Evolutionary conservation across 1,284 basidiomycete species (phyloP), one percentile per base, ranked within the genome.

Genomic region (Cryptococcus sp.): DNA sequence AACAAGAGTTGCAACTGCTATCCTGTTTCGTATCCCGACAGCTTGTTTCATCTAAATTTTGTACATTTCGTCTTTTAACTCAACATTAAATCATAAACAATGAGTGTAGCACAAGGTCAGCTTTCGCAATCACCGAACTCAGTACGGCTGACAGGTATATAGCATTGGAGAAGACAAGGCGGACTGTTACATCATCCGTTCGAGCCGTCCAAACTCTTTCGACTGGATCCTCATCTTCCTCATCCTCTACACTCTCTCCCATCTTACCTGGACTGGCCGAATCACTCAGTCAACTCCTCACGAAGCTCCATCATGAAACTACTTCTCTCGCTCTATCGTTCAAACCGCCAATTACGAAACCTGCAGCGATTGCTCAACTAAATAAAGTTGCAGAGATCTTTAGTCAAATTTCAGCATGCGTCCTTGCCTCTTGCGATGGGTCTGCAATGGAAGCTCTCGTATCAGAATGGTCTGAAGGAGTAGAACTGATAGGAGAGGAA

Each of bases 331-430:
- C 71, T 4, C 58, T 76, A 10, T 61, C 71, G 2, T 70, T 71
- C 62, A 72, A 73, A 54, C 68, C 72, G n/a, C 73, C 73, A 1
- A 55, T 72, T 36, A 70, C 70, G 3, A 34, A 60, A 5, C 56
- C 56, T 8, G 72, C 66, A 2, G 69, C 68, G 3, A 49, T 62
- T 7, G 58, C 57, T 37, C 65, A 70, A 54, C 61, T 73, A 38
- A 61, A 65, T 15, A 71, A 71, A 49, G 51, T 70, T 32, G 57
- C 56, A n/a, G 66, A 71, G 37, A 57, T 65, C 33, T 50, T 68
- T 15, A 63, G 62, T 23, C 63, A 67, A 13, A 46, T 70, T 8
- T 59, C 66, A 13, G 61, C 58, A 32, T 74, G 72, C 49, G 67
- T 73, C 5, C 43, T 67, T 3, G 57, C 65, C 0, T 57, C 57